Conservation (phyloP, 306 rosid genomes). For the Vachellia collinsii region DNA sequence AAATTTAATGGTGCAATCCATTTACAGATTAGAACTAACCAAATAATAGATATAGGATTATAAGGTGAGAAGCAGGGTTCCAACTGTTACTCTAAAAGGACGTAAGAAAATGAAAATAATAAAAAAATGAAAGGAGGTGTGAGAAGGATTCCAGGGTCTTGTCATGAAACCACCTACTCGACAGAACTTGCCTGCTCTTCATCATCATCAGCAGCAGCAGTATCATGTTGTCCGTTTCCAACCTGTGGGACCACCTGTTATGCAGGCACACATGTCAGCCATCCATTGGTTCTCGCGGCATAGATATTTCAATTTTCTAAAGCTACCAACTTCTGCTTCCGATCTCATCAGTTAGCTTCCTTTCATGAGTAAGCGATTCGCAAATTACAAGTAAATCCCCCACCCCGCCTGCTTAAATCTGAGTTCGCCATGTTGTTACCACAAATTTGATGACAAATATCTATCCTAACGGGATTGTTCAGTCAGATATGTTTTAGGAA, state of each 20-base stretch:
- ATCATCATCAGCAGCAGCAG: background rate
- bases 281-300: background rate
- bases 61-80: no score
- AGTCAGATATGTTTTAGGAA: no score
- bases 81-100: background rate
- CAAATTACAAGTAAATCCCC: no score
- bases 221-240: background rate
- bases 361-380: no score
- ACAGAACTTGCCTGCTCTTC: slow-evolving; percentile 7
- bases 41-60: background rate
- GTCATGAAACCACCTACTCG: background rate
- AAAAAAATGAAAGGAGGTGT: background rate
- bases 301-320: background rate
- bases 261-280: background rate
- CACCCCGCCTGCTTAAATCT: no score
- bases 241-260: slow-evolving; percentile 63
- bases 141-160: background rate
- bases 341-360: background rate
- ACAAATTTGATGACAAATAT: background rate
- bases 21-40: background rate
- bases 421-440: background rate
- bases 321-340: background rate
- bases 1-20: background rate
- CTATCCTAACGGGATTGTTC: background rate
- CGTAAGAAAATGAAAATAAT: background rate